phyloP scores from a whole-genome alignment of 1,284 basidiomycete genomes.

The Laetiporus sulphureus region DNA sequence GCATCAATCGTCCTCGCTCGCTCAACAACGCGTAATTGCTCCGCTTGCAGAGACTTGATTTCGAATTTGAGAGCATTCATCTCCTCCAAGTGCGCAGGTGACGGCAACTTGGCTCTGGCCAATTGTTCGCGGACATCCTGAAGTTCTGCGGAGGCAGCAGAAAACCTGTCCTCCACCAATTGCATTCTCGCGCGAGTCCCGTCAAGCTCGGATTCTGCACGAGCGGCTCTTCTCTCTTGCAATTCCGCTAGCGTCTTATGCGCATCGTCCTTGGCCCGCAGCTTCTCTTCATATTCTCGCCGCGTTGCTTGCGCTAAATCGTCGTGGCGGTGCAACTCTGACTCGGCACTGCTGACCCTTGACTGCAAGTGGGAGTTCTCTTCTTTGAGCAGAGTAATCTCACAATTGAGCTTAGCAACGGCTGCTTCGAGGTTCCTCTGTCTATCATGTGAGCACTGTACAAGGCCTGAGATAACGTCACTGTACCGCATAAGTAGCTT shows the following conservation, averaged over 20 bases:
- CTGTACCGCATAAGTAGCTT: conserved; percentile 24
- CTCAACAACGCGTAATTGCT: conserved; percentile 18
- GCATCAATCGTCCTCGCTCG: conserved; percentile 25
- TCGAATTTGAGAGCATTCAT: conserved; percentile 18
- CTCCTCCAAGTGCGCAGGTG: conserved; percentile 16
- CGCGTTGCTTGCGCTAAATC: conserved; percentile 10
- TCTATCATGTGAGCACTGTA: not conserved
- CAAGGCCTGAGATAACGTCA: not conserved
- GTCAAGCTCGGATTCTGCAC: conserved; percentile 15
- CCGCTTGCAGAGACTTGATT: conserved; percentile 21
- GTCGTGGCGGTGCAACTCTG: conserved; percentile 14
- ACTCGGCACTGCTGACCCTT: conserved; percentile 13
- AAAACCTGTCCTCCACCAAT: conserved; percentile 11
- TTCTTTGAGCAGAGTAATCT: conserved; percentile 21
- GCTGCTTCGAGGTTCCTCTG: conserved; percentile 20
- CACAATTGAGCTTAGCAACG: conserved; percentile 15
- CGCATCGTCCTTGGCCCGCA: conserved; percentile 11
- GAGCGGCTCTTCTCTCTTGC: conserved; percentile 14
- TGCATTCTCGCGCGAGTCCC: conserved; percentile 10
- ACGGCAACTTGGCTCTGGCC: conserved; percentile 14
- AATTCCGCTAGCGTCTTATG: conserved; percentile 9
- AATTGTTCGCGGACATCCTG: conserved; percentile 16
- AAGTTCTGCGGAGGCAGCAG: conserved; percentile 11
- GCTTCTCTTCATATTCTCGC: conserved; percentile 15
- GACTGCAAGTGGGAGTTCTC: conserved; percentile 18